Percentiles rank a stretch among this genome's conserved stretches.
phyloP scores from a whole-genome alignment of 371 early-diverging fungal genomes.

The Mucor mucedo region DNA sequence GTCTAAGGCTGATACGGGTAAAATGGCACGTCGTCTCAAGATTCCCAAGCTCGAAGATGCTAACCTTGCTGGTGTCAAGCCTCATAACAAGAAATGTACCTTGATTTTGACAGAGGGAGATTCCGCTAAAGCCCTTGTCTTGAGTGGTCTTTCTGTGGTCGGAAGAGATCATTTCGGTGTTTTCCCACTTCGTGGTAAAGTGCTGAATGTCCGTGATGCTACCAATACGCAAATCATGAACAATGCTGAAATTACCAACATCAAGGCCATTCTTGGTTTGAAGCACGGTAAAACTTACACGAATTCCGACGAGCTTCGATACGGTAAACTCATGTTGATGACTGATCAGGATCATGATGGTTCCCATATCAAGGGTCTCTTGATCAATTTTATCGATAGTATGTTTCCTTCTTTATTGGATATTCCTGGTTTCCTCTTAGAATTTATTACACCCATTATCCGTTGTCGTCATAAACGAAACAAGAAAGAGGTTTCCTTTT shows the following conservation, averaged over 20 bases:
- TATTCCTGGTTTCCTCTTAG: slow-evolving; percentile 95
- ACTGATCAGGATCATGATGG: slow-evolving; percentile 99
- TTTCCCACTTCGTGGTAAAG: slow-evolving; percentile 98
- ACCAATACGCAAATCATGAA: slow-evolving; percentile 76
- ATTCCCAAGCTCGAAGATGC: slow-evolving; percentile 99
- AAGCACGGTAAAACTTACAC: slow-evolving; percentile 91
- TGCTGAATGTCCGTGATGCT: slow-evolving; percentile 99
- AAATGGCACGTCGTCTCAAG: slow-evolving; percentile 76
- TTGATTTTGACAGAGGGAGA: slow-evolving; percentile 99
- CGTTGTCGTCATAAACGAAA: slow-evolving; percentile 72
- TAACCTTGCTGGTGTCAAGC: slow-evolving; percentile 90
- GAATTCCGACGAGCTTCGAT: slow-evolving; percentile 81
- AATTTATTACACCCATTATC: slow-evolving; percentile 99
- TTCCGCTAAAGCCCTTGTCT: slow-evolving; percentile 97
- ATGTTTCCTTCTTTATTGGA: slow-evolving; percentile 97
- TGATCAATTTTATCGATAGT: slow-evolving; percentile 98
- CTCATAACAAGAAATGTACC: slow-evolving; percentile 85
- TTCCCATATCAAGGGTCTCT: slow-evolving; percentile 98
- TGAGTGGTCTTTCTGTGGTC: slow-evolving; percentile 93
- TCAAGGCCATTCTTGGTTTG: slow-evolving; percentile 98
- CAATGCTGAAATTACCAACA: slow-evolving; percentile 91
- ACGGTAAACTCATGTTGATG: slow-evolving; percentile 99
- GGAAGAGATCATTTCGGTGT: slow-evolving; percentile 98
- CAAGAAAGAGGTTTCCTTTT: slow-evolving; percentile 79
- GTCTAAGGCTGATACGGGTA: slow-evolving; percentile 94